Percentiles rank a stretch among this genome's conserved stretches.
phyloP scores from a whole-genome alignment of 2,329 filamentous ascomycete species.

The Aspergillus cejpii region DNA sequence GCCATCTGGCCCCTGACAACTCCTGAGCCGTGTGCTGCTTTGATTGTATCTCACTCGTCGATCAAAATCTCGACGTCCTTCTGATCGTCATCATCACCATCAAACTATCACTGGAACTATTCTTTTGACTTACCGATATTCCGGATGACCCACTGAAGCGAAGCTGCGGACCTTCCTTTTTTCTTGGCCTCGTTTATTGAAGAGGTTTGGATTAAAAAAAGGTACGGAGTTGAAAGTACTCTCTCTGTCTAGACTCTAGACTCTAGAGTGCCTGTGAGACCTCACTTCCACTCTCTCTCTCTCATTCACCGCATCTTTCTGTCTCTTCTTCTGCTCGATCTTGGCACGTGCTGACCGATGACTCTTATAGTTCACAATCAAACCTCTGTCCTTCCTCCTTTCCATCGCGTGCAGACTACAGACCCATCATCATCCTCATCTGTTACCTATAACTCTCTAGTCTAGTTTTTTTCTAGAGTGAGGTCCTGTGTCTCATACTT shows the following conservation, averaged over 20 bases:
- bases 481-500: background rate
- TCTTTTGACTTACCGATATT: no score
- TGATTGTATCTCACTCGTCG: conserved; percentile 1
- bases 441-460: background rate
- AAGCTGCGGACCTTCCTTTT: background rate
- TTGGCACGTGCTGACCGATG: background rate
- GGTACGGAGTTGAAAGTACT: no score
- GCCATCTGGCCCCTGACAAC: background rate
- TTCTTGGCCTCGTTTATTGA: no score
- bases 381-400: no score
- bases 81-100: background rate
- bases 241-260: background rate
- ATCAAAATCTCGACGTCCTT: background rate
- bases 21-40: no score
- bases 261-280: background rate
- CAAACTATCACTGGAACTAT: background rate
- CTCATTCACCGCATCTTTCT: background rate
- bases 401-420: background rate
- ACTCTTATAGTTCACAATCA: background rate
- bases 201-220: no score
- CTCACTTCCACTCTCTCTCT: background rate
- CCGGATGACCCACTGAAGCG: conserved; percentile 3
- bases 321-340: background rate
- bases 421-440: no score
- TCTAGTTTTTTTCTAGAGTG: background rate